phyloP scores from a whole-genome alignment of 306 rosid species.

The Sesbania bispinosa region DNA sequence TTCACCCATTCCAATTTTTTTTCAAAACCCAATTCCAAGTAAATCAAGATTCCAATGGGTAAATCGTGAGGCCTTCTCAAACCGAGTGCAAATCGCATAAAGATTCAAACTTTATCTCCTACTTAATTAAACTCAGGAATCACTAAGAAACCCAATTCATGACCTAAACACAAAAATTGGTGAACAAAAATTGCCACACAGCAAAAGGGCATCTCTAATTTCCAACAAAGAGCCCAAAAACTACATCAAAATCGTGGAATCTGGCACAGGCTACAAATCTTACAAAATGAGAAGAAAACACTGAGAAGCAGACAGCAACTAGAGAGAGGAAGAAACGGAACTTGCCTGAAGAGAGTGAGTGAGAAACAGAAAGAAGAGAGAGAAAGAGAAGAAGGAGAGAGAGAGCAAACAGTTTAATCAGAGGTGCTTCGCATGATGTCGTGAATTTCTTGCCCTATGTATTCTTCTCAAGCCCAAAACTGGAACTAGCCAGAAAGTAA shows the following conservation, averaged over 20 bases:
- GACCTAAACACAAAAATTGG: constrained; percentile 14
- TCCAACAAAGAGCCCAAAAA: neutral
- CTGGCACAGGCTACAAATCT: constrained; percentile 12
- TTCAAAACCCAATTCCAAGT: constrained; percentile 13
- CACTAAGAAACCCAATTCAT: constrained; percentile 15
- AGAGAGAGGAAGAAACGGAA: constrained; percentile 17
- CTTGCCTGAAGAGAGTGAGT: constrained; percentile 37
- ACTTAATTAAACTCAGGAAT: constrained; percentile 5
- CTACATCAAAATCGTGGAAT: neutral
- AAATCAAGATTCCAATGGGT: neutral
- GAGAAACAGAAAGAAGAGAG: neutral
- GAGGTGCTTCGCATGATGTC: neutral
- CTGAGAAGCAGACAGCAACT: constrained; percentile 5
- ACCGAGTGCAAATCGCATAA: neutral
- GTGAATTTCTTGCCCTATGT: neutral
- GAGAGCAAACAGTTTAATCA: neutral
- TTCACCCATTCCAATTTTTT: neutral
- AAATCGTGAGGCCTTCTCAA: neutral
- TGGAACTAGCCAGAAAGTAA: neutral
- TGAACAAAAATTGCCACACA: neutral
- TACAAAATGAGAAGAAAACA: constrained; percentile 14
- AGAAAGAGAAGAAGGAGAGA: neutral
- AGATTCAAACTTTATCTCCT: constrained; percentile 13
- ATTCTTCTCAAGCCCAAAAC: neutral
- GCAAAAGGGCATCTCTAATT: constrained; percentile 29